These are phyloP conservation scores for Potentilla sterilis DNA, from an alignment of 306 rosid genomes.

Conservation along the genomic window DNA sequence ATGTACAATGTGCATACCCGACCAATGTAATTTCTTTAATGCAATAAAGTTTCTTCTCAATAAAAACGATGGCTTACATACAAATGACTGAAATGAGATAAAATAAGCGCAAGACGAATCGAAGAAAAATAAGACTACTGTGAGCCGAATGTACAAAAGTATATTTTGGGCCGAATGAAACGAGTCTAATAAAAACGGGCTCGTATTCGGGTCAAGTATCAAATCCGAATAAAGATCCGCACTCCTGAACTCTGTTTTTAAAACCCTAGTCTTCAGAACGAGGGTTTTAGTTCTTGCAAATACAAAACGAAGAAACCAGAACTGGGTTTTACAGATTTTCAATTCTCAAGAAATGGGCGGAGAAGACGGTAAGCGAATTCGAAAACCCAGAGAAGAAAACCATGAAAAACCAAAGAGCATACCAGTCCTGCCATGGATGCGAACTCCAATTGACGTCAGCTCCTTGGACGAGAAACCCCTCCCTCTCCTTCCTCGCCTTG, in stretches of 20 bases:
- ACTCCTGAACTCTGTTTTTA: background rate
- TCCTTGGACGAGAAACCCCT: constrained; percentile 48
- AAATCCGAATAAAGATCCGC: background rate
- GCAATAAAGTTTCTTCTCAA: no score
- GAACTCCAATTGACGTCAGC: constrained; percentile 66
- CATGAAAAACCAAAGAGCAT: constrained; percentile 36
- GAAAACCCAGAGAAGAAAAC: constrained; percentile 19
- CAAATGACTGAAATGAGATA: no score
- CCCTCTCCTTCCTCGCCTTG: constrained; percentile 51
- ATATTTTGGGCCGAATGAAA: no score
- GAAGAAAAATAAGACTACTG: no score
- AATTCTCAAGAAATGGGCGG: constrained; percentile 30
- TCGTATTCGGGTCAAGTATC: background rate
- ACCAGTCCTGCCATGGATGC: constrained; percentile 93
- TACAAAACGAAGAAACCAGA: background rate
- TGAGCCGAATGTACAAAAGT: no score
- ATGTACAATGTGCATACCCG: no score
- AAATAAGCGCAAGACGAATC: no score
- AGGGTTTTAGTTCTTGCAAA: background rate
- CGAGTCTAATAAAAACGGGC: no score
- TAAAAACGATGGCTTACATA: no score
- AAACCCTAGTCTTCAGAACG: constrained; percentile 18
- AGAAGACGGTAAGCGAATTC: constrained; percentile 2
- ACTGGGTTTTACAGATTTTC: background rate
- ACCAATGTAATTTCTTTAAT: no score